Evolutionary conservation across 495 filamentous ascomycete genomes (phyloP).

Genomic region (Penicillium psychrofluorescens): DNA sequence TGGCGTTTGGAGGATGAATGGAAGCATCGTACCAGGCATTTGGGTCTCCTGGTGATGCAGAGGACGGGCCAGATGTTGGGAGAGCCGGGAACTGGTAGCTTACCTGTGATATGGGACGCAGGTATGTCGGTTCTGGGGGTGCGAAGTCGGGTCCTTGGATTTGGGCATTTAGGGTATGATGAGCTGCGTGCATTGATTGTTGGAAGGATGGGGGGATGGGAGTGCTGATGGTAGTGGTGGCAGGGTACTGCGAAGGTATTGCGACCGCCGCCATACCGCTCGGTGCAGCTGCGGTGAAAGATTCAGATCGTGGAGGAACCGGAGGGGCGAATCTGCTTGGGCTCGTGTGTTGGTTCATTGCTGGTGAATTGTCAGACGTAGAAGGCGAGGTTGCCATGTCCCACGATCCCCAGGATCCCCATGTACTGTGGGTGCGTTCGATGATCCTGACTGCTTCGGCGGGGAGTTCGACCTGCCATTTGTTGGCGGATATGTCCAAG

Average conservation of each 20-base stretch:
- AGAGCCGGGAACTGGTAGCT: conserved; percentile 11
- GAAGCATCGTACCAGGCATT: conserved; percentile 24
- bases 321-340: conserved; percentile 14
- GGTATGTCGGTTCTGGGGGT: conserved; percentile 31
- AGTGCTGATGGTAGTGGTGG: conserved; percentile 1
- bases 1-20: conserved; percentile 6
- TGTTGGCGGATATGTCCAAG: conserved; percentile 72
- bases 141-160: conserved; percentile 13
- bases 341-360: conserved; percentile 5
- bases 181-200: conserved; percentile 12
- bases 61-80: conserved; percentile 8
- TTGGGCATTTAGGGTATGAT: conserved; percentile 13
- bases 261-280: no score
- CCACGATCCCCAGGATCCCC: conserved; percentile 42
- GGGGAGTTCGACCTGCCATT: conserved; percentile 84
- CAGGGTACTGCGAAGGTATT: conserved; percentile 9
- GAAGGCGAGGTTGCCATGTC: conserved; percentile 32
- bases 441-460: conserved; percentile 72
- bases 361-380: conserved; percentile 22
- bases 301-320: conserved; percentile 4
- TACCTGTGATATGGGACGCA: conserved; percentile 20
- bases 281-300: not conserved
- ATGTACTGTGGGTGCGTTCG: conserved; percentile 53
- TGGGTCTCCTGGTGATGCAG: conserved; percentile 1
- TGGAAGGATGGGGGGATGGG: conserved; percentile 14